Conservation (phyloP, 257 asterid genomes). For the Solanum paucissectum region DNA sequence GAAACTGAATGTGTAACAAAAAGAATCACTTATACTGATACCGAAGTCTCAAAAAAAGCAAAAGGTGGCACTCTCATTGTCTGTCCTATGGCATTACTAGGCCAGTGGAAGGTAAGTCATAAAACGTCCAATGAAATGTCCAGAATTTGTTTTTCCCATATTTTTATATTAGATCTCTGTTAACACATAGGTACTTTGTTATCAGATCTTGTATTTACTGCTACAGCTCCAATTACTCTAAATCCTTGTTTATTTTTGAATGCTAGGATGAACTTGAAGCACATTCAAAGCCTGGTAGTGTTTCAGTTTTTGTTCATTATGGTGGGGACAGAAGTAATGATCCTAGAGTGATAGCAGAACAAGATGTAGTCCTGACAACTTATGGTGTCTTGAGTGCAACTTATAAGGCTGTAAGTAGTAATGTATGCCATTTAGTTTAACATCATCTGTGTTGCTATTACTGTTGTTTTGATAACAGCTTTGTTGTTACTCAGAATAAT, state of each 20-base stretch:
- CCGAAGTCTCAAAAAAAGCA: constrained; percentile 13
- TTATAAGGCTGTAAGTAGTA: constrained; percentile 44
- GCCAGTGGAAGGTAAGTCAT: constrained; percentile 79
- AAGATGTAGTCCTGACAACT: constrained; percentile 77
- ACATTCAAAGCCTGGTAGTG: constrained; percentile 49
- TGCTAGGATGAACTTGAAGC: constrained; percentile 65
- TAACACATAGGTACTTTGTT: not conserved
- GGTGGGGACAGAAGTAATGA: constrained; percentile 56
- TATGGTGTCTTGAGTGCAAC: constrained; percentile 62
- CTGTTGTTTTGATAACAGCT: not conserved
- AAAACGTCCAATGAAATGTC: not conserved
- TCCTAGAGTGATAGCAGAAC: constrained; percentile 50
- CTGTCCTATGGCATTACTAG: constrained; percentile 86
- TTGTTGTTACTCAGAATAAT: constrained; percentile 25
- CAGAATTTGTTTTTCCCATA: not conserved
- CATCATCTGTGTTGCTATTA: not conserved
- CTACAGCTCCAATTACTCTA: not conserved
- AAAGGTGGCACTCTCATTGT: constrained; percentile 82
- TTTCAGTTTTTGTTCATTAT: constrained; percentile 59
- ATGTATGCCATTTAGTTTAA: not conserved
- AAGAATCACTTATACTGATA: constrained; percentile 9
- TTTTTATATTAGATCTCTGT: not conserved
- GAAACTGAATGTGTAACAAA: constrained; percentile 13
- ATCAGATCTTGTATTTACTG: not conserved
- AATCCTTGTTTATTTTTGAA: not conserved